Conservation (phyloP, 2,329 filamentous ascomycete species). For the Tolypocladium inflatum region DNA sequence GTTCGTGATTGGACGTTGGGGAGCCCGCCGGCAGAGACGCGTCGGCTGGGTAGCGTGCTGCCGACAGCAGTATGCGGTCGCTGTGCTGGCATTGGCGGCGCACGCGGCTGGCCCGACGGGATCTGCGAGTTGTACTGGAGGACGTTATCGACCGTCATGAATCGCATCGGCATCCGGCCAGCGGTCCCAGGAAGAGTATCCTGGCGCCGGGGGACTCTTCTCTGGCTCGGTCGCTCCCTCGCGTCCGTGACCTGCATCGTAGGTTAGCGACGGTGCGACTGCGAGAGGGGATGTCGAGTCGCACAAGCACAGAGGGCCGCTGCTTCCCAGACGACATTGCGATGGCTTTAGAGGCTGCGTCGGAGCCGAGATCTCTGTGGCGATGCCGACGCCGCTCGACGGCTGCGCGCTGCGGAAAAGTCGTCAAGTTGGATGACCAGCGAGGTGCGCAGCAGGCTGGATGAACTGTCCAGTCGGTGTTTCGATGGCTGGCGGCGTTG, state of each 20-base stretch:
- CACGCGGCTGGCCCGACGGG: constrained; percentile 82
- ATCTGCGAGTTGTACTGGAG: constrained; percentile 91
- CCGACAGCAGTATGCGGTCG: constrained; percentile 11
- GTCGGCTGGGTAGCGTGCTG: constrained; percentile 10
- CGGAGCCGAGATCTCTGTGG: not conserved
- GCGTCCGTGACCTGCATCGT: constrained; percentile 26
- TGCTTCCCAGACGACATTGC: constrained; percentile 40
- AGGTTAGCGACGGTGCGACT: constrained; percentile 6
- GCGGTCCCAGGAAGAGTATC: constrained; percentile 19
- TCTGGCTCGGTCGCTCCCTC: constrained; percentile 23
- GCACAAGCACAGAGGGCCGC: constrained; percentile 52
- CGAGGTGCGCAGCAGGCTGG: not conserved
- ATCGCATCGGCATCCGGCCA: constrained; percentile 48
- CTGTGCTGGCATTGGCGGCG: constrained; percentile 46
- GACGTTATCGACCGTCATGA: constrained; percentile 88
- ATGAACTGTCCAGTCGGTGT: not conserved
- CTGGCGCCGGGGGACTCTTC: constrained; percentile 22
- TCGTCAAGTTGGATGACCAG: not conserved
- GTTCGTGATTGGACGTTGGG: constrained; percentile 32
- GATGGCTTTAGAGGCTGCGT: not conserved
- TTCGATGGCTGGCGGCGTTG: not conserved
- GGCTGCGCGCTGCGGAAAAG: not conserved
- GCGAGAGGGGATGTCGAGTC: constrained; percentile 7
- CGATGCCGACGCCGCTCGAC: not conserved
- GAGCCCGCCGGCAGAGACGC: constrained; percentile 26